Percentiles rank a stretch among this genome's conserved stretches.
Conservation (phyloP, 2,329 filamentous ascomycete genomes). For the Talaromyces funiculosus region DNA sequence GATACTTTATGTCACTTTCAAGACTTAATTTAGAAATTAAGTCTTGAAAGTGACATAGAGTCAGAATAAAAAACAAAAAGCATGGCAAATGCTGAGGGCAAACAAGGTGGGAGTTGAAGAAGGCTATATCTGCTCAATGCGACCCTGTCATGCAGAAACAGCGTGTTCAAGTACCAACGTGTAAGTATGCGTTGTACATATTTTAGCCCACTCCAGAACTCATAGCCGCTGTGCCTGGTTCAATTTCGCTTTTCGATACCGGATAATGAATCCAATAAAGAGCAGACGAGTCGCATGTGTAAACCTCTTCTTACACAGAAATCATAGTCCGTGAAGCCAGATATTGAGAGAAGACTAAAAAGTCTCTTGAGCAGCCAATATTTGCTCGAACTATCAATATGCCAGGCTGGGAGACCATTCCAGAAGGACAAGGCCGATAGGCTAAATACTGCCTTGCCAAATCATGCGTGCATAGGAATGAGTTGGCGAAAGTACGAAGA, state of each 20-base stretch:
- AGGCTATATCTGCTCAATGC: background rate
- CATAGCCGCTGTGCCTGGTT: background rate
- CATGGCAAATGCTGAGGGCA: background rate
- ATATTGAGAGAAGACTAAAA: background rate
- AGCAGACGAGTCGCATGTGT: background rate
- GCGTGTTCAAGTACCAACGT: background rate
- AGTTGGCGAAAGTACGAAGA: slow-evolving; percentile 12
- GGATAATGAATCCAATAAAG: background rate
- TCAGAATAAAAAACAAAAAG: background rate
- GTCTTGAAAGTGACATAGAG: background rate
- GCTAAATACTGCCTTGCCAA: background rate
- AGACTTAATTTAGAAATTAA: background rate
- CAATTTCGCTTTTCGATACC: background rate
- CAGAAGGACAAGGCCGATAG: background rate
- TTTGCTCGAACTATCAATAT: background rate
- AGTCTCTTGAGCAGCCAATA: background rate
- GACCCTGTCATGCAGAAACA: slow-evolving; percentile 4
- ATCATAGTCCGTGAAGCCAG: background rate
- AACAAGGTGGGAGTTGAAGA: background rate
- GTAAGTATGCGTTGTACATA: slow-evolving; percentile 3
- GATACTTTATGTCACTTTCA: too few relatives aligned
- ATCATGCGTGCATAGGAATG: slow-evolving; percentile 9
- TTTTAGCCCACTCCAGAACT: background rate
- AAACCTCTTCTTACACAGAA: background rate
- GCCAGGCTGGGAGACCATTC: background rate